Conservation (phyloP, 768 basidiomycete genomes). For the Hygrophorus pudorinus region DNA sequence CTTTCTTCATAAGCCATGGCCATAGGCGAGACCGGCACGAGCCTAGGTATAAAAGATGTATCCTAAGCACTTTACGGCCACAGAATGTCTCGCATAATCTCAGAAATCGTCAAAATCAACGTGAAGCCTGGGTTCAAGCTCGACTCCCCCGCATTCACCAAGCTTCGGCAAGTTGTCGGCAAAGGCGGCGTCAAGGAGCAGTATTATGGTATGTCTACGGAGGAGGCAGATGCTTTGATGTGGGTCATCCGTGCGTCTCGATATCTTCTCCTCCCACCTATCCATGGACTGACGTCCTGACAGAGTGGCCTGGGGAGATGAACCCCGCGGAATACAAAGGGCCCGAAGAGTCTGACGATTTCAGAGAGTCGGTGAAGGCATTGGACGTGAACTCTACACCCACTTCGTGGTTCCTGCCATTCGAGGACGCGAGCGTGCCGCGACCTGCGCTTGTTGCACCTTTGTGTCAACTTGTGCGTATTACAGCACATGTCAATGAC, state of each 20-base stretch:
- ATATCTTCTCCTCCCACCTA: neutral
- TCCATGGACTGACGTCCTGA: neutral
- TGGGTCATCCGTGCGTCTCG: constrained; percentile 16
- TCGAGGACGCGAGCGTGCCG: constrained; percentile 8
- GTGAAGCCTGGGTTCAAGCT: constrained; percentile 10
- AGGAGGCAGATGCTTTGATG: constrained; percentile 6
- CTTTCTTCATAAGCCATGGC: too few relatives aligned
- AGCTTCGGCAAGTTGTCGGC: constrained; percentile 9
- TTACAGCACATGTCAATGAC: neutral
- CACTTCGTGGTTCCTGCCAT: constrained; percentile 9
- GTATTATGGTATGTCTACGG: constrained; percentile 12
- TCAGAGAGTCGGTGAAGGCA: constrained; percentile 11
- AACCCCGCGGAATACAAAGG: too few relatives aligned
- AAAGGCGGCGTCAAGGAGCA: constrained; percentile 14
- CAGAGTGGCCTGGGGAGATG: constrained; percentile 16
- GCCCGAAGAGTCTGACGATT: constrained; percentile 6
- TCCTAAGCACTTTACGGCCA: too few relatives aligned
- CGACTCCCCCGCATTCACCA: constrained; percentile 8
- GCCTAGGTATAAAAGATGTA: too few relatives aligned
- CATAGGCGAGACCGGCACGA: too few relatives aligned
- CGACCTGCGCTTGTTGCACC: constrained; percentile 15
- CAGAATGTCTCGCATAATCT: constrained; percentile 14
- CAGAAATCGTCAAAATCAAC: constrained; percentile 11
- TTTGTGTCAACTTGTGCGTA: constrained; percentile 13
- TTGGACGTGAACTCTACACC: constrained; percentile 11